These are phyloP conservation scores for Linnemannia exigua DNA, from an alignment of 192 early-diverging fungal genomes.

Conservation along the genomic window DNA sequence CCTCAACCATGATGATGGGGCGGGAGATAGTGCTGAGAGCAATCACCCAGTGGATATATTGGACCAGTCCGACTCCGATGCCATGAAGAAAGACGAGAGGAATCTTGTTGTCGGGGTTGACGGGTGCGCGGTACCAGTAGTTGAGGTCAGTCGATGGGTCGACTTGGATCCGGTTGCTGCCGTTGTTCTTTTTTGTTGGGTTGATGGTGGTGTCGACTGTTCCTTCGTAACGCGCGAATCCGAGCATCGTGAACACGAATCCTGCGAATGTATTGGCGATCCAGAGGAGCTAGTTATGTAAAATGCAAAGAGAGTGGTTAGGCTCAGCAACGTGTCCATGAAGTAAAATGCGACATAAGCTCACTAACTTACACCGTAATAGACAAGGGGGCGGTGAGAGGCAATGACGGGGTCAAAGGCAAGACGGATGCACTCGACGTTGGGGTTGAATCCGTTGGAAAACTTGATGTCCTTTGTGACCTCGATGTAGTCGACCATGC, in stretches of 20 bases:
- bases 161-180: slow-evolving; percentile 5
- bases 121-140: slow-evolving; percentile 37
- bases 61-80: slow-evolving; percentile 71
- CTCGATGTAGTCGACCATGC: slow-evolving; percentile 58
- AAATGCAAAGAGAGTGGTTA: background rate
- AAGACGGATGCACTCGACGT: slow-evolving; percentile 68
- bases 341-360: background rate
- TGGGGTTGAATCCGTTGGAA: slow-evolving; percentile 55
- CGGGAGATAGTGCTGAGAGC: slow-evolving; percentile 60
- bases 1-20: slow-evolving; percentile 67
- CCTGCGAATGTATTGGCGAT: slow-evolving; percentile 19
- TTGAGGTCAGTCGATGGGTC: slow-evolving; percentile 36
- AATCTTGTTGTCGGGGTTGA: slow-evolving; percentile 44
- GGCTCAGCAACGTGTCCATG: background rate
- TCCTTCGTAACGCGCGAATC: slow-evolving; percentile 38
- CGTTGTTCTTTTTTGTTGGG: slow-evolving; percentile 36
- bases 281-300: slow-evolving; percentile 32
- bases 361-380: slow-evolving; percentile 62
- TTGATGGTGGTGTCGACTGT: background rate
- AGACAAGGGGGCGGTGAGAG: slow-evolving; percentile 68
- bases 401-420: slow-evolving; percentile 68
- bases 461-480: slow-evolving; percentile 54
- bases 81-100: slow-evolving; percentile 81
- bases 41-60: slow-evolving; percentile 67
- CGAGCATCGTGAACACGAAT: slow-evolving; percentile 20